Conservation (phyloP, 192 early-diverging fungal species). For the Diversispora eburnea region DNA sequence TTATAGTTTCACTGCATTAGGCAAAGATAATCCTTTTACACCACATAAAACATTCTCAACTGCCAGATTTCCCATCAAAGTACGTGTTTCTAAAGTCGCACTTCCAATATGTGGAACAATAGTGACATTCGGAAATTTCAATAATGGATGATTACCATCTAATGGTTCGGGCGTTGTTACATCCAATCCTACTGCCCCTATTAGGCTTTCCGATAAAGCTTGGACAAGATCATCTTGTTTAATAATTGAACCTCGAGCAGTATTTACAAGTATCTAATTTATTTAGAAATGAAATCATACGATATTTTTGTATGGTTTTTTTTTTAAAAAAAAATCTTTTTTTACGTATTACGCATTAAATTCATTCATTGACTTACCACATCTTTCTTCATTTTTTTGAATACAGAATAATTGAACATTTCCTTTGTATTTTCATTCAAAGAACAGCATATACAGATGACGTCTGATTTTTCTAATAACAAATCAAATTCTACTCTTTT, state of each 20-base stretch:
- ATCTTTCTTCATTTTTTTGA: constrained; percentile 65
- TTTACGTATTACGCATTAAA: not conserved
- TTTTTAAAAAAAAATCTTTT: not conserved
- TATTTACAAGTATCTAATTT: constrained; percentile 71
- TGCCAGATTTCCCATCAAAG: constrained; percentile 72
- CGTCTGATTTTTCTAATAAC: constrained; percentile 63
- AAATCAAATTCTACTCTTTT: constrained; percentile 50
- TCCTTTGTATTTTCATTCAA: constrained; percentile 66
- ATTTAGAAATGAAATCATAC: not conserved
- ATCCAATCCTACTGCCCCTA: constrained; percentile 78
- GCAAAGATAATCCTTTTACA: constrained; percentile 48
- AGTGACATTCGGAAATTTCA: constrained; percentile 55
- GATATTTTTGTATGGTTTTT: not conserved
- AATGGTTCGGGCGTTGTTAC: constrained; percentile 87
- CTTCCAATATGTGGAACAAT: constrained; percentile 84
- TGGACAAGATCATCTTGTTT: constrained; percentile 67
- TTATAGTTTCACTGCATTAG: constrained; percentile 14
- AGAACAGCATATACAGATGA: constrained; percentile 72
- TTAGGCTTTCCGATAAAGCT: constrained; percentile 54
- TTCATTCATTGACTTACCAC: constrained; percentile 38
- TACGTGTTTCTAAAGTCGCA: constrained; percentile 78
- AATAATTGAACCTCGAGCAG: constrained; percentile 75
- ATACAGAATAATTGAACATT: constrained; percentile 64
- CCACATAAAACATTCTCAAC: constrained; percentile 70
- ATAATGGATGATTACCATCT: constrained; percentile 54